Evolutionary conservation across 1,284 basidiomycete genomes (phyloP).

Genomic region (Pisolithus thermaeus): DNA sequence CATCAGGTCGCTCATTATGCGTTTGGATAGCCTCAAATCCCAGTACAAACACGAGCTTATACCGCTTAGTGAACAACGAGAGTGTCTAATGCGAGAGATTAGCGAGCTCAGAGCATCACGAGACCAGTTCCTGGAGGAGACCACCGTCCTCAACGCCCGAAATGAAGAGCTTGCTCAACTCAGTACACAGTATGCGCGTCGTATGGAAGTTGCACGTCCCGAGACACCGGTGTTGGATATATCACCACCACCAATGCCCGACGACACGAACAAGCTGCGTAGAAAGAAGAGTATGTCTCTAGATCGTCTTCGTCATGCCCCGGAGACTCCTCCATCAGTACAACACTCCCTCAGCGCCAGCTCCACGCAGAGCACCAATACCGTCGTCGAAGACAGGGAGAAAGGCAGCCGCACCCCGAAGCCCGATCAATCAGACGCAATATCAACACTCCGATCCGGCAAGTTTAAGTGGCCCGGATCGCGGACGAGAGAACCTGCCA

Average conservation of each 20-base stretch:
- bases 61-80: constrained; percentile 78
- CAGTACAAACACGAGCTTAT: constrained; percentile 86
- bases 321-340: constrained; percentile 15
- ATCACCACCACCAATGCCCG: constrained; percentile 6
- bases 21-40: constrained; percentile 85
- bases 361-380: constrained; percentile 18
- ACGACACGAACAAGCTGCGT: constrained; percentile 15
- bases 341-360: constrained; percentile 28
- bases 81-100: constrained; percentile 77
- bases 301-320: constrained; percentile 26
- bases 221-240: constrained; percentile 31
- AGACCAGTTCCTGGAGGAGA: constrained; percentile 87
- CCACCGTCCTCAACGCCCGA: constrained; percentile 81
- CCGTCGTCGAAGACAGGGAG: constrained; percentile 26
- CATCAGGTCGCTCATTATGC: constrained; percentile 73
- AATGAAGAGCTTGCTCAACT: constrained; percentile 91
- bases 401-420: constrained; percentile 20
- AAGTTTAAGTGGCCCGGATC: constrained; percentile 68
- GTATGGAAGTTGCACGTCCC: constrained; percentile 51
- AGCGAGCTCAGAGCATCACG: constrained; percentile 82
- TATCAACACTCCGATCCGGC: constrained; percentile 37
- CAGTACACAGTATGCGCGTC: constrained; percentile 72
- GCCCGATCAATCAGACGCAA: constrained; percentile 23
- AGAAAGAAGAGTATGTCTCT: constrained; percentile 32
- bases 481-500: constrained; percentile 33